Evolutionary conservation across 2,329 filamentous ascomycete genomes (phyloP).

Genomic region (Aspergillus quadricinctus): DNA sequence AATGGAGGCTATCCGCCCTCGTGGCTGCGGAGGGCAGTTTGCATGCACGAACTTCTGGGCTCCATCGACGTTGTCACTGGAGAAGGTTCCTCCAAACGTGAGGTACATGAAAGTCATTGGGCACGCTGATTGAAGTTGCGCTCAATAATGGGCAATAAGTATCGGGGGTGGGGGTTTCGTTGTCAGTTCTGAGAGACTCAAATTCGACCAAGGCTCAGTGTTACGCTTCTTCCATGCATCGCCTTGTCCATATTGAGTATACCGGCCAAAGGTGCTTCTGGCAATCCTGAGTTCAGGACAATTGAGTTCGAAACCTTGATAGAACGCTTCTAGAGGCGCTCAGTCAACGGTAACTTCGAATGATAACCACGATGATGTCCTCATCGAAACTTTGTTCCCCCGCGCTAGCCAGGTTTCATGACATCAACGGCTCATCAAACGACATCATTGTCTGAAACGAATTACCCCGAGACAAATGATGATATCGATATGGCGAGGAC

Average conservation of each 20-base stretch:
- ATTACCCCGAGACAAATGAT: background rate
- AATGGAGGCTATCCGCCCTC: too few species aligned
- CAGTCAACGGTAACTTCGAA: background rate
- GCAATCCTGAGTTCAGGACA: background rate
- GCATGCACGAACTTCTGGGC: too few species aligned
- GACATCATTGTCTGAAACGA: background rate
- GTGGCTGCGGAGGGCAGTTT: too few species aligned
- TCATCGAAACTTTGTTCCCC: background rate
- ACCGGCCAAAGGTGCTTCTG: background rate
- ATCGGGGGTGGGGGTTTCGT: background rate
- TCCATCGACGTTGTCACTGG: too few species aligned
- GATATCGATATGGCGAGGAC: background rate
- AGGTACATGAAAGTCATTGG: too few species aligned
- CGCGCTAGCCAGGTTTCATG: background rate
- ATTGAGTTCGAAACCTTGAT: background rate
- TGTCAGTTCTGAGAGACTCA: background rate
- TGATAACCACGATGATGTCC: background rate
- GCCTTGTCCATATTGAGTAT: background rate
- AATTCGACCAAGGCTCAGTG: too few species aligned
- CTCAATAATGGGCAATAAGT: background rate
- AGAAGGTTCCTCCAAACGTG: too few species aligned
- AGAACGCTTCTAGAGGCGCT: background rate
- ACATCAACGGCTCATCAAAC: background rate
- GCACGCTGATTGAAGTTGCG: background rate
- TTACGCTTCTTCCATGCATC: background rate